Evolutionary conservation across 164 flowering plant genomes (phyloP).

Genomic region (Liquidambar formosana): DNA sequence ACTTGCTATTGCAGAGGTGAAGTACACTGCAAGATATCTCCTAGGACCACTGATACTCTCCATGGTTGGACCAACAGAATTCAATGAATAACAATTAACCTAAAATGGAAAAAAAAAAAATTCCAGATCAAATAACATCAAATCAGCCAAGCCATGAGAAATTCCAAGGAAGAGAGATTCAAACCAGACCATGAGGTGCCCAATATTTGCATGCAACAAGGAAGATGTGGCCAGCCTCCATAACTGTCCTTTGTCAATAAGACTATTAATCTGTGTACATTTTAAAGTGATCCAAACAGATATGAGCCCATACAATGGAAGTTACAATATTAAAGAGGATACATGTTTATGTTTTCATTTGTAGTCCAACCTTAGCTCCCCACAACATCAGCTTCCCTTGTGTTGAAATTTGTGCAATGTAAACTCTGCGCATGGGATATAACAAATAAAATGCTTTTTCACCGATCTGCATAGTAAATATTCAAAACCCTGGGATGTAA

Average conservation of each 20-base stretch:
- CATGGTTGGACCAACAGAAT: constrained; percentile 74
- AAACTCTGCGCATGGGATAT: constrained; percentile 46
- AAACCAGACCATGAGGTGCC: constrained; percentile 75
- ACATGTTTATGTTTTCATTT: not conserved
- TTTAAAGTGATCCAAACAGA: constrained; percentile 6
- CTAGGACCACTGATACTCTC: constrained; percentile 71
- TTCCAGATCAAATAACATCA: not conserved
- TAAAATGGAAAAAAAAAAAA: constrained; percentile 27
- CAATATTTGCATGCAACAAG: constrained; percentile 76
- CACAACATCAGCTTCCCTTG: constrained; percentile 63
- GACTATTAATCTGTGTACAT: constrained; percentile 65
- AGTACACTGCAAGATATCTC: constrained; percentile 75
- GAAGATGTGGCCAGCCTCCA: constrained; percentile 90
- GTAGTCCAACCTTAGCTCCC: constrained; percentile 85
- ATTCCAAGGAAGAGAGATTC: constrained; percentile 1
- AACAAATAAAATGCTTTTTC: constrained; percentile 14
- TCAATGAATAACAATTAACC: constrained; percentile 87
- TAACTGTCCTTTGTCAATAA: constrained; percentile 72
- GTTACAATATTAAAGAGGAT: not conserved
- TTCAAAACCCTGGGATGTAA: not conserved
- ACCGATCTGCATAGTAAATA: not conserved
- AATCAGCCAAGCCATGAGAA: constrained; percentile 1
- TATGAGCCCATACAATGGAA: constrained; percentile 11
- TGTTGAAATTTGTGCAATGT: constrained; percentile 60
- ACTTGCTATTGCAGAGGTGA: constrained; percentile 85